These are phyloP conservation scores for Aspergillus sclerotioniger DNA, from an alignment of 495 filamentous ascomycete species.

Conservation along the genomic window DNA sequence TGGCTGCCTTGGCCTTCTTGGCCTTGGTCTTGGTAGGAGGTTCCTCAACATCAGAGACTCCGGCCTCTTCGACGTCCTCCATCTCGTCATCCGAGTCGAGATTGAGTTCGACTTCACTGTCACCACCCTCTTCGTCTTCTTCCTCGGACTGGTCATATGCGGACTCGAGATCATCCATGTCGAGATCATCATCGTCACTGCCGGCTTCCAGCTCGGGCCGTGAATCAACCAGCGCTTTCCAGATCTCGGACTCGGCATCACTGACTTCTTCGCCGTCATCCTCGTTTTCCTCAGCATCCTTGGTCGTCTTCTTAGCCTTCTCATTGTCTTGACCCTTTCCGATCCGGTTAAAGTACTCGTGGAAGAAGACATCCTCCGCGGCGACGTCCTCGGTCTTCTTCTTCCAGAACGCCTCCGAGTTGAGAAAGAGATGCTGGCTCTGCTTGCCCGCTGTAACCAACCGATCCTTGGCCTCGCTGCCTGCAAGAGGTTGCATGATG, in stretches of 20 bases:
- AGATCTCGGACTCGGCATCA: slow-evolving; percentile 70
- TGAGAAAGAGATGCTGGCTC: slow-evolving; percentile 56
- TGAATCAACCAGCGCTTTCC: slow-evolving; percentile 85
- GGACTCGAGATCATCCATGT: slow-evolving; percentile 64
- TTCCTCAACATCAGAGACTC: slow-evolving; percentile 29
- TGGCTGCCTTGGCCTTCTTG: slow-evolving; percentile 43
- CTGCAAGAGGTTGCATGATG: slow-evolving; percentile 93
- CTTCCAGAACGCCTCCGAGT: slow-evolving; percentile 88
- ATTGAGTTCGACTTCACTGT: slow-evolving; percentile 54
- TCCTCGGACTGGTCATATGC: slow-evolving; percentile 48
- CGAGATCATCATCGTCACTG: slow-evolving; percentile 61
- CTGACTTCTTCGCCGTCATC: slow-evolving; percentile 37
- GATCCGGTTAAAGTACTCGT: slow-evolving; percentile 84
- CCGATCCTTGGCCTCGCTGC: slow-evolving; percentile 58
- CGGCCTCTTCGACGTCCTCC: slow-evolving; percentile 48
- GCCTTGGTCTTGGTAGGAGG: slow-evolving; percentile 24
- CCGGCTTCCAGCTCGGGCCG: slow-evolving; percentile 72
- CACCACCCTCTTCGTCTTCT: slow-evolving; percentile 46
- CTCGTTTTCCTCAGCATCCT: slow-evolving; percentile 29
- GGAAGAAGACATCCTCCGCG: slow-evolving; percentile 96
- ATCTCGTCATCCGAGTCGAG: slow-evolving; percentile 48
- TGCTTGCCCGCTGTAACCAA: slow-evolving; percentile 59
- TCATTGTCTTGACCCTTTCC: slow-evolving; percentile 62
- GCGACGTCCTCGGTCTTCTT: slow-evolving; percentile 81
- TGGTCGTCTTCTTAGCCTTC: slow-evolving; percentile 54